Base-by-base conservation (phyloP, 768 basidiomycete genomes). In the Suillus hirtellus region DNA sequence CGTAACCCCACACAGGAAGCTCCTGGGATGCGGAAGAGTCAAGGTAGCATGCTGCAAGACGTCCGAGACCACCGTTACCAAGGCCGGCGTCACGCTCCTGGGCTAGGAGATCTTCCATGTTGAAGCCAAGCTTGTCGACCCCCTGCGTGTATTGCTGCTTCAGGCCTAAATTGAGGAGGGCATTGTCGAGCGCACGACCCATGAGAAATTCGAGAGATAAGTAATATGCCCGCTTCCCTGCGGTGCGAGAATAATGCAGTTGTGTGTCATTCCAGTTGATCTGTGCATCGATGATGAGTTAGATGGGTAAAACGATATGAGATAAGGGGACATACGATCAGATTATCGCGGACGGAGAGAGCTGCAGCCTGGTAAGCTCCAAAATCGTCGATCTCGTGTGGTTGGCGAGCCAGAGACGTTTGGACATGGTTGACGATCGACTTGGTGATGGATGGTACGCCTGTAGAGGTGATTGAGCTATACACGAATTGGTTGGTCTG, bases 41-140 rank as follows among this genome's bases (percentile, higher is more conserved):
- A 60, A 97, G 86, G 73, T 98, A 99, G 79, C 97, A 99, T 0
- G 97, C 96, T 0, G 97, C 97, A 52, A 99, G 86, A 37, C 96
- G 92, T 0, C 97, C 96, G 10, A 98, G 84, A 63, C 96, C 96
- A 67, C 96, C 96, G 73, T 98, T 97, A 6, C 96, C 97, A 12
- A 98, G 84, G 9, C 87, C 96, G 1, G 96, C 95, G 71, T 99
- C 97, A 56, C 96, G 89, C 74, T 99, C 96, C 70, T 89, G 81
- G 53, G 89, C 91, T 59, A 97, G 79, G 52, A 96, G 77, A 69
- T 96, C 94, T 74, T 95, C 94, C 65, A 96, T 84, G 72, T 81
- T 86, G 79, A 98, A 99, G 2, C 97, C 96, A 65, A 99, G 91
- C 64, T 86, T 80, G 31, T 86, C 71, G 60, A 93, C 76, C 11